Evolutionary conservation across 75 land plant species (phyloP).

Genomic region (Gnetum montanum): DNA sequence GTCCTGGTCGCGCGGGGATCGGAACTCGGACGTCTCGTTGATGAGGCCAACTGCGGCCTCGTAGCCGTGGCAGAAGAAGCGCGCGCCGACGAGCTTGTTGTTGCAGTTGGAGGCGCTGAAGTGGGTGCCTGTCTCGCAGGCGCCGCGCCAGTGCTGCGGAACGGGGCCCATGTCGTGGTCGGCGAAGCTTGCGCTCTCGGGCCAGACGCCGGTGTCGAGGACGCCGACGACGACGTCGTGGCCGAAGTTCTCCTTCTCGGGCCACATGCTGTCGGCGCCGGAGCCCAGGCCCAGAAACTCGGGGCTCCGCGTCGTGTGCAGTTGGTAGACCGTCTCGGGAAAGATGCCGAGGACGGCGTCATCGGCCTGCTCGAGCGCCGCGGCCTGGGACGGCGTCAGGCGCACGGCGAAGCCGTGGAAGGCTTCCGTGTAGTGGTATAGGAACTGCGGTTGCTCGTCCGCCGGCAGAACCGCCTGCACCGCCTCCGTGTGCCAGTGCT

Average conservation of each 20-base stretch:
- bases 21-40: conserved; percentile 46
- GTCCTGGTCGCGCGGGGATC: conserved; percentile 70
- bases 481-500: conserved; percentile 62
- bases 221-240: conserved; percentile 65
- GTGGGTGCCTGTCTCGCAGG: conserved; percentile 40
- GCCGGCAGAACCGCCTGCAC: conserved; percentile 3
- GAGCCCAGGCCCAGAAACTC: conserved; percentile 32
- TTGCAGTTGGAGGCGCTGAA: conserved; percentile 38
- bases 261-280: conserved; percentile 48
- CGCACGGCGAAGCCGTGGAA: conserved; percentile 72
- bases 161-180: conserved; percentile 38
- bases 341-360: conserved; percentile 40
- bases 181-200: conserved; percentile 56
- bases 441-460: conserved; percentile 11
- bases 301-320: conserved; percentile 43
- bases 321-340: conserved; percentile 22
- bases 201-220: conserved; percentile 76
- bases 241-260: conserved; percentile 43
- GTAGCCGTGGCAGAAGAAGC: conserved; percentile 49
- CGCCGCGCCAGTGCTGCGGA: conserved; percentile 55
- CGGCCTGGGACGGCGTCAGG: conserved; percentile 37
- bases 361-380: conserved; percentile 11
- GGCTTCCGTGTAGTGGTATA: conserved; percentile 52
- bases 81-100: conserved; percentile 56
- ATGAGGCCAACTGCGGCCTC: conserved; percentile 33